Evolutionary conservation across 371 early-diverging fungal species (phyloP).

Genomic region (Fennellomyces sp.): DNA sequence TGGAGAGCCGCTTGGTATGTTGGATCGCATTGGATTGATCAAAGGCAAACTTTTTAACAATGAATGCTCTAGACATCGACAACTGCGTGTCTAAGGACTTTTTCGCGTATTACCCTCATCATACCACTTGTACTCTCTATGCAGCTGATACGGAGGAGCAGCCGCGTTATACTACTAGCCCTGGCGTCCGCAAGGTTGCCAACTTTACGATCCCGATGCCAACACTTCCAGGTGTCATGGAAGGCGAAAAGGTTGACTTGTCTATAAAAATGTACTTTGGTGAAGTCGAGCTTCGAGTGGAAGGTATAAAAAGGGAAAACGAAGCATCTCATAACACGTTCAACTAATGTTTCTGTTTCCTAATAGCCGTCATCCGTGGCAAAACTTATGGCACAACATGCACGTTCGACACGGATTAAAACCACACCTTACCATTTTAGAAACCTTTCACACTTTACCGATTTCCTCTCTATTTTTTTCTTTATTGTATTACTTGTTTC

Average conservation of each 20-base stretch:
- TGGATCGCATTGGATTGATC: slow-evolving; percentile 1
- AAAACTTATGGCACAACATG: slow-evolving; percentile 54
- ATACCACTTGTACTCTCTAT: slow-evolving; percentile 56
- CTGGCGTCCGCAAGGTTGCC: slow-evolving; percentile 47
- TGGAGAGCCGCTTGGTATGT: slow-evolving; percentile 42
- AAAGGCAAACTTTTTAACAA: not conserved
- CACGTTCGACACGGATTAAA: slow-evolving; percentile 46
- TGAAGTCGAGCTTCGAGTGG: slow-evolving; percentile 55
- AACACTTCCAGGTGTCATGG: slow-evolving; percentile 36
- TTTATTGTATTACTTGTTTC: slow-evolving; percentile 3
- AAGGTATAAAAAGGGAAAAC: slow-evolving; percentile 38
- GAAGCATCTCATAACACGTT: not conserved
- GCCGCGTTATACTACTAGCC: slow-evolving; percentile 47
- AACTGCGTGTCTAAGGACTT: slow-evolving; percentile 49
- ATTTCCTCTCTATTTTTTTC: too few species aligned
- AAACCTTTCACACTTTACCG: too few species aligned
- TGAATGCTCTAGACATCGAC: slow-evolving; percentile 27
- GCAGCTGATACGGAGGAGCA: slow-evolving; percentile 46
- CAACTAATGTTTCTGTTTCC: not conserved
- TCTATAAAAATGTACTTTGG: slow-evolving; percentile 46
- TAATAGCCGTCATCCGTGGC: slow-evolving; percentile 48
- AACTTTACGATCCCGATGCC: slow-evolving; percentile 57
- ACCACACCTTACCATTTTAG: not conserved
- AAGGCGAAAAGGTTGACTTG: slow-evolving; percentile 50
- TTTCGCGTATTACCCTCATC: slow-evolving; percentile 55